Evolutionary conservation across 1,284 basidiomycete species (phyloP).

Genomic region (Fomitopsis betulina): DNA sequence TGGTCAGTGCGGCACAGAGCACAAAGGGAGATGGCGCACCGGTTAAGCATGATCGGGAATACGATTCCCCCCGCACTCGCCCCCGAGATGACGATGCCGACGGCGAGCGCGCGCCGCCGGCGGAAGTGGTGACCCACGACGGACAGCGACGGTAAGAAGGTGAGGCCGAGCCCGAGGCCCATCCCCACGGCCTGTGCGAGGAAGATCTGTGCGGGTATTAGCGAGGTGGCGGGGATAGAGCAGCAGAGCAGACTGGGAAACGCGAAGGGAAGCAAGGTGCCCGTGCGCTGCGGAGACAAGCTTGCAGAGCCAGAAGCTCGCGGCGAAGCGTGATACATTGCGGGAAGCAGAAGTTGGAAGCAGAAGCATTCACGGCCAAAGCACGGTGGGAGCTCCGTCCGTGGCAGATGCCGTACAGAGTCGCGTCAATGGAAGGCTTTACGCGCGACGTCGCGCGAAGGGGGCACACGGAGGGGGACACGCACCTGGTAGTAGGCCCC

Average conservation of each 20-base stretch:
- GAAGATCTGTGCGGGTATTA: constrained; percentile 34
- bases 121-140: constrained; percentile 47
- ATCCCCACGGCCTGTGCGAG: constrained; percentile 48
- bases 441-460: background rate
- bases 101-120: constrained; percentile 41
- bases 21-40: constrained; percentile 37
- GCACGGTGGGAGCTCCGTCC: background rate
- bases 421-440: too few relatives aligned
- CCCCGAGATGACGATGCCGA: constrained; percentile 39
- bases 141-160: constrained; percentile 48
- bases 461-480: constrained; percentile 11
- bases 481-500: constrained; percentile 29
- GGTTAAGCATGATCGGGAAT: constrained; percentile 58
- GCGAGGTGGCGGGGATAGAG: background rate
- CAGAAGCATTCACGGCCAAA: background rate
- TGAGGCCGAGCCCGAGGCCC: constrained; percentile 43
- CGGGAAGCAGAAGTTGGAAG: too few relatives aligned
- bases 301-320: too few relatives aligned
- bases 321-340: background rate
- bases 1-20: constrained; percentile 41
- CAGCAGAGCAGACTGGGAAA: too few relatives aligned
- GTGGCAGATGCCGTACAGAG: too few relatives aligned
- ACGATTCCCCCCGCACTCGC: constrained; percentile 51
- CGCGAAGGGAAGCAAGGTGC: too few relatives aligned
- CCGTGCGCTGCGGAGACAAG: too few relatives aligned